A percentile compares a stretch with the other conserved stretches of the same genome.
Conservation (phyloP, 176 grass and related monocot genomes). For the Oropetium thomaeum region DNA sequence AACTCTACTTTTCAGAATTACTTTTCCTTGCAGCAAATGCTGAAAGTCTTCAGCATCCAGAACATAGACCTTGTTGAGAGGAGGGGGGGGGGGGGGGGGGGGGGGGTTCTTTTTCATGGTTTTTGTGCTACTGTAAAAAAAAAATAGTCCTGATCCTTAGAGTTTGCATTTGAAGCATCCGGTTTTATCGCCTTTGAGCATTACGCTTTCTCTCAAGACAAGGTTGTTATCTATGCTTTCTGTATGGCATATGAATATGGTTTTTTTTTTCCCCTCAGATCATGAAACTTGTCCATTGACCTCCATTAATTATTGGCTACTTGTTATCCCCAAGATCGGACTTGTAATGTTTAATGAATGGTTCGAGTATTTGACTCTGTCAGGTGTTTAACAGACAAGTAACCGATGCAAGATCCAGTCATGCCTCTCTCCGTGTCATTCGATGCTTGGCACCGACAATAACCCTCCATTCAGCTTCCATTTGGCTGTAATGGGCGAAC, state of each 20-base stretch:
- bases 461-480: background rate
- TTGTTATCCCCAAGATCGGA: slow-evolving; percentile 10
- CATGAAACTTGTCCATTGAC: slow-evolving; percentile 27
- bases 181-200: background rate
- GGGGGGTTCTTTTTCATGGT: slow-evolving; percentile 19
- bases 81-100: too few species aligned
- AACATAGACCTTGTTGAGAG: background rate
- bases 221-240: slow-evolving; percentile 12
- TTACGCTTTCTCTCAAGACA: slow-evolving; percentile 18
- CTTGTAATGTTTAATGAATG: slow-evolving; percentile 30
- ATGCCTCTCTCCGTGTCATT: background rate
- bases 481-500: background rate
- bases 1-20: slow-evolving; percentile 3
- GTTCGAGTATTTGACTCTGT: slow-evolving; percentile 15
- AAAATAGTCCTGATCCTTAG: background rate
- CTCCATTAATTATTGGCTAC: slow-evolving; percentile 24
- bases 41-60: background rate
- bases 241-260: background rate
- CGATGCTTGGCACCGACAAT: slow-evolving; percentile 16
- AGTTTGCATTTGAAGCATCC: slow-evolving; percentile 4
- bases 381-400: slow-evolving; percentile 8
- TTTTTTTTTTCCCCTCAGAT: slow-evolving; percentile 12
- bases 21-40: slow-evolving; percentile 12
- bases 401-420: slow-evolving; percentile 17
- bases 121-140: slow-evolving; percentile 6